phyloP scores from a whole-genome alignment of 116 monocot genomes.

The Dioscorea cayenensis region DNA sequence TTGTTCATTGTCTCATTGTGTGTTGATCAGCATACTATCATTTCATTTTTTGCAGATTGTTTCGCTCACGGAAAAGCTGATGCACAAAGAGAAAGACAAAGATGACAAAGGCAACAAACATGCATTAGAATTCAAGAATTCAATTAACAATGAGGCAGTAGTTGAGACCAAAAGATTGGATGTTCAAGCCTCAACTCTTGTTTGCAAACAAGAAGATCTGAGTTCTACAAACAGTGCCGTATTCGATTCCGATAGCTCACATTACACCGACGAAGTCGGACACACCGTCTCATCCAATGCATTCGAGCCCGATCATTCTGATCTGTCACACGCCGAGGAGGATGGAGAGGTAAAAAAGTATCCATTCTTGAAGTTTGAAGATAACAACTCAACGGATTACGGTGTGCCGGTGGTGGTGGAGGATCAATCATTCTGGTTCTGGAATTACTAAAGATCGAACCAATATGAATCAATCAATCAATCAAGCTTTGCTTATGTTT shows the following conservation, averaged over 20 bases:
- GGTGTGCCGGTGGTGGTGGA: constrained; percentile 16
- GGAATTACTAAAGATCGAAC: constrained; percentile 12
- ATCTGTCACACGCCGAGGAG: constrained; percentile 23
- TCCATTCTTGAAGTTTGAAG: constrained; percentile 32
- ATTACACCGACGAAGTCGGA: constrained; percentile 3
- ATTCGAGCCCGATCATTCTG: constrained; percentile 26
- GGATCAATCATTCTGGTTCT: constrained; percentile 40
- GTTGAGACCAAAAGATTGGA: not conserved
- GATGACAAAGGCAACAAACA: not conserved
- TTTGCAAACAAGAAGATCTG: constrained; percentile 22
- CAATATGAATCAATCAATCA: not conserved
- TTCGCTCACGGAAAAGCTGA: constrained; percentile 34
- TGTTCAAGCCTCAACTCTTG: not conserved
- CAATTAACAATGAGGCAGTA: not conserved
- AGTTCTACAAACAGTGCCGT: constrained; percentile 44
- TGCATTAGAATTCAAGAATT: constrained; percentile 9
- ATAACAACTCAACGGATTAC: constrained; percentile 13
- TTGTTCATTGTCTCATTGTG: too few relatives aligned
- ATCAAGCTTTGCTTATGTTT: not conserved
- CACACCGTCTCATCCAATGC: constrained; percentile 18
- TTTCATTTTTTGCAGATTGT: constrained; percentile 24
- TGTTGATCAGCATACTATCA: too few relatives aligned
- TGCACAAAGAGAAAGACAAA: constrained; percentile 16
- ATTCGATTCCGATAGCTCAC: constrained; percentile 43
- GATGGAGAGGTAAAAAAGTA: constrained; percentile 14